These are phyloP conservation scores for Limonomyces culmigenus DNA, from an alignment of 1,284 basidiomycete species.

Conservation along the genomic window DNA sequence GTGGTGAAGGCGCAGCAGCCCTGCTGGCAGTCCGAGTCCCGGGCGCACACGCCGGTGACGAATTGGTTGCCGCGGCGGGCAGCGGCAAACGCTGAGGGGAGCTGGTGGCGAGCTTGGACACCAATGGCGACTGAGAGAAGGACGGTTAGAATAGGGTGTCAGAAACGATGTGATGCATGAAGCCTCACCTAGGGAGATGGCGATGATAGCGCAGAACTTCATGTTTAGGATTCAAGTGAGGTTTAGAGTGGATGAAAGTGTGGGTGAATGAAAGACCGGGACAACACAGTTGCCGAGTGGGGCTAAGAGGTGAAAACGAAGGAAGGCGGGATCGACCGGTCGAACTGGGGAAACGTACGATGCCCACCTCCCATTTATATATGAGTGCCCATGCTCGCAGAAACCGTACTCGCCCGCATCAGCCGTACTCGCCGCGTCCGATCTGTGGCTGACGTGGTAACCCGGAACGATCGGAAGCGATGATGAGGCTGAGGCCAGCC, in stretches of 20 bases:
- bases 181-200: neutral
- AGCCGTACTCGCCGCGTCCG: too few species aligned
- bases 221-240: neutral
- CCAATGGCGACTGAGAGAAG: neutral
- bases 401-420: too few species aligned
- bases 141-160: neutral
- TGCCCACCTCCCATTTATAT: too few species aligned
- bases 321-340: too few species aligned
- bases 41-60: constrained; percentile 1
- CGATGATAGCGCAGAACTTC: neutral
- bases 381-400: too few species aligned
- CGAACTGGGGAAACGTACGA: too few species aligned
- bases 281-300: too few species aligned
- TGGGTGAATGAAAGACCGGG: too few species aligned
- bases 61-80: constrained; percentile 2
- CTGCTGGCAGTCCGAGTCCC: constrained; percentile 1
- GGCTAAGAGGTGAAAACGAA: too few species aligned
- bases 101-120: neutral
- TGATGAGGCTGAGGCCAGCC: too few species aligned
- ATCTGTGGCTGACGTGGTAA: too few species aligned
- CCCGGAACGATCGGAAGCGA: too few species aligned
- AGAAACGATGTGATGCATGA: neutral
- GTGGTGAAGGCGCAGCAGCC: constrained; percentile 1
- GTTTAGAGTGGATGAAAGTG: neutral
- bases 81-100: neutral